Evolutionary conservation across 495 filamentous ascomycete genomes (phyloP).

Genomic region (Daldinia vernicosa): DNA sequence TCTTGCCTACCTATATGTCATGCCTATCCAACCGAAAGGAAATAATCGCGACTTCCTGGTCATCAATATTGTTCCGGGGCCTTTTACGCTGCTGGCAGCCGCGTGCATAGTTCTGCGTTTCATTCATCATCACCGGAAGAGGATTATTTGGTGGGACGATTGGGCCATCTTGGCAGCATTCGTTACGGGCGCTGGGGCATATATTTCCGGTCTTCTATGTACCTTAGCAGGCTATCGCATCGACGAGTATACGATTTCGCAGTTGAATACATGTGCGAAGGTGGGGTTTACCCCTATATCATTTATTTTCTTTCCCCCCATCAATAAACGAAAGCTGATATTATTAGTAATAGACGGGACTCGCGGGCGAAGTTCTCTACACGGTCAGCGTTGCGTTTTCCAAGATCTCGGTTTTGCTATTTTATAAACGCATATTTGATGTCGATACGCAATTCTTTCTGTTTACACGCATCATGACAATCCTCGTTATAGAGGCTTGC

Average conservation of each 20-base stretch:
- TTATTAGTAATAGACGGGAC: neutral
- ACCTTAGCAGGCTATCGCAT: neutral
- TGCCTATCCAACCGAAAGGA: neutral
- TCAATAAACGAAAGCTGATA: neutral
- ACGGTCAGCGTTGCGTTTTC: neutral
- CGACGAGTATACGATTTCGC: neutral
- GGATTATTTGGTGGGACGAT: neutral
- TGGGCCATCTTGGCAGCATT: neutral
- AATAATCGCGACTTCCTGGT: neutral
- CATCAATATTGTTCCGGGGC: neutral
- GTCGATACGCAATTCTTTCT: neutral
- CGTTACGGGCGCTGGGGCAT: neutral
- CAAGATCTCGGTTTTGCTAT: neutral
- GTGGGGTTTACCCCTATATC: neutral
- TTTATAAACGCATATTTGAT: neutral
- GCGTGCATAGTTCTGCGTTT: neutral
- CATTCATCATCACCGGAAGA: neutral
- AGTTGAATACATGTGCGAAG: neutral
- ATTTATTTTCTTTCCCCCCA: neutral
- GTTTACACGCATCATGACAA: neutral
- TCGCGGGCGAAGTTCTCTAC: neutral
- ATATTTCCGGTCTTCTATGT: neutral
- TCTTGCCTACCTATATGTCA: neutral
- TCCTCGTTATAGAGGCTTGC: neutral
- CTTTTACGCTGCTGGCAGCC: neutral